Evolutionary conservation across 148 eudicot species (phyloP).

Genomic region (Diospyros lotus): DNA sequence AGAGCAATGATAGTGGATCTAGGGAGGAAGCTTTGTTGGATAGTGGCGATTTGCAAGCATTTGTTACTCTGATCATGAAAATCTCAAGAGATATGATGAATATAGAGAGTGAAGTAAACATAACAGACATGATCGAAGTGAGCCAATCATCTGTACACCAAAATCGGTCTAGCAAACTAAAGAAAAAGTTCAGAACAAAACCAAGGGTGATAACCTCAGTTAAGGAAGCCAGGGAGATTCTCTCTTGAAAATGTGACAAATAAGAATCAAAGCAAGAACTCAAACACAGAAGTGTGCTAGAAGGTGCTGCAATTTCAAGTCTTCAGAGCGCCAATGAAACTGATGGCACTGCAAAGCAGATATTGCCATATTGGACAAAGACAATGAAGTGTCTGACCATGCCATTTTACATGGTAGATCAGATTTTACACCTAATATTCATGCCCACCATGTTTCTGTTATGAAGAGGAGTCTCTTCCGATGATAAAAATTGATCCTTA

Average conservation of each 20-base stretch:
- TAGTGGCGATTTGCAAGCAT: constrained; percentile 17
- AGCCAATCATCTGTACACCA: constrained; percentile 12
- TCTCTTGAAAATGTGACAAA: constrained; percentile 38
- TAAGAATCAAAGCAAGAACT: constrained; percentile 15
- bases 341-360: constrained; percentile 11
- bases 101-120: constrained; percentile 6
- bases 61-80: constrained; percentile 9
- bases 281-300: constrained; percentile 17
- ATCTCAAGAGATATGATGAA: constrained; percentile 4
- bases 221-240: constrained; percentile 82
- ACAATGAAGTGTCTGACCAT: constrained; percentile 18
- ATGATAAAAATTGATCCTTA: constrained; percentile 5
- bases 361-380: constrained; percentile 12
- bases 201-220: constrained; percentile 66
- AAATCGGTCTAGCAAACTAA: constrained; percentile 17
- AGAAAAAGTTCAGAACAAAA: constrained; percentile 31
- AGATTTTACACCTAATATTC: constrained; percentile 15
- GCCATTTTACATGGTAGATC: constrained; percentile 16
- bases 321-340: constrained; percentile 9
- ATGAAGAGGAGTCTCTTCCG: constrained; percentile 7
- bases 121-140: constrained; percentile 14
- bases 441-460: constrained; percentile 5
- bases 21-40: constrained; percentile 16
- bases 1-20: neutral
- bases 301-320: constrained; percentile 5